phyloP scores from a whole-genome alignment of 148 eudicot species.

The Pouteria glomerata region DNA sequence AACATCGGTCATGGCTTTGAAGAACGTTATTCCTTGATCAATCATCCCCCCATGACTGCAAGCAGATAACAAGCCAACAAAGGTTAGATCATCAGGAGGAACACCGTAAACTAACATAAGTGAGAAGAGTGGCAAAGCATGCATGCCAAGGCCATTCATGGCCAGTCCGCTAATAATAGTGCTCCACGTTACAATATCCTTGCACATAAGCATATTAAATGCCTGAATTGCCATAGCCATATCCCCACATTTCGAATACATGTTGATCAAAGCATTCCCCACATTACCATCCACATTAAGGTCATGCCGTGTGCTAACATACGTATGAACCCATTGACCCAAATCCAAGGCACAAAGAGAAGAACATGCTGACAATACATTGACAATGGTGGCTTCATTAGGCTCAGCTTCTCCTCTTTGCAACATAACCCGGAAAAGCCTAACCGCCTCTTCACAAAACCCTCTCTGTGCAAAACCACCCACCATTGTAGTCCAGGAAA shows the following conservation, averaged over 20 bases:
- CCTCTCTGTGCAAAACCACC: conserved; percentile 16
- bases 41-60: conserved; percentile 21
- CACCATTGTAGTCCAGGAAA: conserved; percentile 26
- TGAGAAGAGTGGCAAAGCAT: conserved; percentile 16
- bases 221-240: conserved; percentile 16
- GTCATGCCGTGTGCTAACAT: conserved; percentile 11
- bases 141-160: conserved; percentile 20
- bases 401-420: conserved; percentile 19
- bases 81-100: conserved; percentile 21
- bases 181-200: conserved; percentile 23
- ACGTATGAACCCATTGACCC: conserved; percentile 11
- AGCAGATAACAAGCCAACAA: conserved; percentile 20
- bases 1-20: conserved; percentile 17
- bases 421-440: conserved; percentile 19
- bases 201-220: not conserved
- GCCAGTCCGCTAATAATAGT: conserved; percentile 24
- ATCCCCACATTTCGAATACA: conserved; percentile 22
- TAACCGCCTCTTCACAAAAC: conserved; percentile 13
- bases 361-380: conserved; percentile 16
- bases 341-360: conserved; percentile 12
- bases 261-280: conserved; percentile 23
- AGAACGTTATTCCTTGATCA: conserved; percentile 19
- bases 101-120: conserved; percentile 21
- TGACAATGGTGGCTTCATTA: conserved; percentile 26
- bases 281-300: conserved; percentile 15